These are phyloP conservation scores for Hyaloscypha bicolor DNA, from an alignment of 495 filamentous ascomycete genomes.

Conservation along the genomic window DNA sequence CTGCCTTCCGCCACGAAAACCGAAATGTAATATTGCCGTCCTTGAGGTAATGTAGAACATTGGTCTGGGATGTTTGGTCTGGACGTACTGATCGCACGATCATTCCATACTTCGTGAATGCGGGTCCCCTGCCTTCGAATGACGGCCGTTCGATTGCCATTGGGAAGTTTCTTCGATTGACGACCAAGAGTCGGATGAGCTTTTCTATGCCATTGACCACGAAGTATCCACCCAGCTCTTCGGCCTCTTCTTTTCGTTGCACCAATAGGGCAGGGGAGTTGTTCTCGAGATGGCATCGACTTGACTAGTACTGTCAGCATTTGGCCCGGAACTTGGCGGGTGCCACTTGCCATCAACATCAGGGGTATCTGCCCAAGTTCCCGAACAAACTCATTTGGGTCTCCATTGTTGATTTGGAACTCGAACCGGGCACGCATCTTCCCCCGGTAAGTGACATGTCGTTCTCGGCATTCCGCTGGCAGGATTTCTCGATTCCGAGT, in stretches of 20 bases:
- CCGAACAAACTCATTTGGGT: slow-evolving; percentile 74
- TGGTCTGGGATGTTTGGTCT: slow-evolving; percentile 96
- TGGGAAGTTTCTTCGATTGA: slow-evolving; percentile 88
- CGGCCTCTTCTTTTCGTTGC: slow-evolving; percentile 84
- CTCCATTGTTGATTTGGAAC: slow-evolving; percentile 81
- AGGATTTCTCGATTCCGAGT: slow-evolving; percentile 78
- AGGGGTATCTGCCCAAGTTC: slow-evolving; percentile 89
- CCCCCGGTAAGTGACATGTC: slow-evolving; percentile 89
- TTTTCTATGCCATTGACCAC: slow-evolving; percentile 97
- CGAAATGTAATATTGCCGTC: slow-evolving; percentile 96
- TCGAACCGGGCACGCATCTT: slow-evolving; percentile 79
- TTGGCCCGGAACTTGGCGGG: slow-evolving; percentile 8
- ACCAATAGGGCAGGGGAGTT: slow-evolving; percentile 82
- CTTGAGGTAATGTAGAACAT: slow-evolving; percentile 91
- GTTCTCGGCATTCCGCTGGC: slow-evolving; percentile 91
- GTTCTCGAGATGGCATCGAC: slow-evolving; percentile 85
- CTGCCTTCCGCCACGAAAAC: slow-evolving; percentile 97
- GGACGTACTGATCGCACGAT: slow-evolving; percentile 89
- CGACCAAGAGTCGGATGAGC: slow-evolving; percentile 87
- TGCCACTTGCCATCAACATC: slow-evolving; percentile 73
- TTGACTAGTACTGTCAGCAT: slow-evolving; percentile 57
- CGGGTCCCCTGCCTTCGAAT: slow-evolving; percentile 79
- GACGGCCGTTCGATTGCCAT: slow-evolving; percentile 91
- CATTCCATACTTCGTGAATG: slow-evolving; percentile 87
- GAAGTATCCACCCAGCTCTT: slow-evolving; percentile 93